phyloP scores from a whole-genome alignment of 2,329 filamentous ascomycete species.

The Metarhizium album region DNA sequence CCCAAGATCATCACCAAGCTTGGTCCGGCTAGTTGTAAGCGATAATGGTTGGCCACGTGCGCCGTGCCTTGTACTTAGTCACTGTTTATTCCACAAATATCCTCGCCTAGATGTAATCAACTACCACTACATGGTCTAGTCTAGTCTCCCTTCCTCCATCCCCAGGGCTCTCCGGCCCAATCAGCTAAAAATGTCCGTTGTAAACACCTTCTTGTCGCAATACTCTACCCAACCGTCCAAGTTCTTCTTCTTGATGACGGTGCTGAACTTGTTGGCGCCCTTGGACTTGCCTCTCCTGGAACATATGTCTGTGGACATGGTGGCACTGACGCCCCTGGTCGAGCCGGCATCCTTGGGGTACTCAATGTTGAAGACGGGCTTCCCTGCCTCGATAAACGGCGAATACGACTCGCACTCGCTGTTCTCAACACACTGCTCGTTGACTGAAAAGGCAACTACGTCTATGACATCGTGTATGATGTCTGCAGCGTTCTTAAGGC shows the following conservation, averaged over 20 bases:
- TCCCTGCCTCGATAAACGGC: slow-evolving; percentile 46
- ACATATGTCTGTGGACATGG: slow-evolving; percentile 24
- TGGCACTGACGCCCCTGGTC: not conserved
- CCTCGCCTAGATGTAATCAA: no score
- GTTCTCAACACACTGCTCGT: slow-evolving; percentile 57
- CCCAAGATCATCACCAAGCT: no score
- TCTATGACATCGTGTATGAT: slow-evolving; percentile 41
- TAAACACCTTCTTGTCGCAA: slow-evolving; percentile 30
- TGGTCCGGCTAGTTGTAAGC: no score
- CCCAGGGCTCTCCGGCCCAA: no score
- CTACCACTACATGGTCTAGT: no score
- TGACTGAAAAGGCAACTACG: slow-evolving; percentile 54
- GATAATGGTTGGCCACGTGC: no score
- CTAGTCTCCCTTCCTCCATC: no score
- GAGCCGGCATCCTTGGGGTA: slow-evolving; percentile 38
- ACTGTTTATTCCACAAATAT: no score
- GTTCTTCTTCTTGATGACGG: slow-evolving; percentile 53
- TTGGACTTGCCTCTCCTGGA: slow-evolving; percentile 22
- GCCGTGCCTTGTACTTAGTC: no score
- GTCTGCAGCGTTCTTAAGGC: slow-evolving; percentile 56
- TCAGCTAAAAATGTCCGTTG: not conserved
- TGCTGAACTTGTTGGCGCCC: slow-evolving; percentile 45
- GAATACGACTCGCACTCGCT: slow-evolving; percentile 47
- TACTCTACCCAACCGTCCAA: slow-evolving; percentile 52
- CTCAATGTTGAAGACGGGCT: slow-evolving; percentile 66